Base-by-base conservation (phyloP, 2,329 filamentous ascomycete genomes). In the Grosmannia huntii region DNA sequence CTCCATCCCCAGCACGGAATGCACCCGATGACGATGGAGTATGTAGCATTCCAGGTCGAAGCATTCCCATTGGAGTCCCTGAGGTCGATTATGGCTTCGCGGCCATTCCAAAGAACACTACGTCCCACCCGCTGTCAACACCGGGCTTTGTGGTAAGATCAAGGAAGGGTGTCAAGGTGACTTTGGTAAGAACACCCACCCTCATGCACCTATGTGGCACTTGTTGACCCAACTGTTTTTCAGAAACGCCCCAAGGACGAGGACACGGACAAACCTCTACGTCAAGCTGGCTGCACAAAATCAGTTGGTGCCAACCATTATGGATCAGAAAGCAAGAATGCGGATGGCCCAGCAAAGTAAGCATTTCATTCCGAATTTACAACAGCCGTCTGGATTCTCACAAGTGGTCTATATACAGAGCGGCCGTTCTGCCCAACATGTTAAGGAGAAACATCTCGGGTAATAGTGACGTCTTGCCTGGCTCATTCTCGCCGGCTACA, bases 401-500 rank as follows among this genome's bases (percentile, higher is more conserved):
- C 59, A 53, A 44, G 6, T 28, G 3, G n/a, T 33, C n/a, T 16
- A 23, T n/a, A 44, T 19, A 11, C 57, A 76, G 70, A 60, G 70
- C 66, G 54, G 76, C 70, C 62, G 70, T 79, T 48, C 73, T 75
- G 72, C 73, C 76, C 60, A 74, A 67, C 23, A 73, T 81, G 70
- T 65, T 78, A 62, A 78, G 75, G 66, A 76, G 75, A 61, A 75
- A 75, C 31, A 73, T 76, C 49, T 69, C 77, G 7, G 49, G 59
- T 6, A 78, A 73, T 58, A 65, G 58, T 33, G 65, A 67, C 23
- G 66, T 60, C 7, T 57, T 67, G 31, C 66, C 66, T 41, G 72
- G 77, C 49, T 69, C 77, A 14, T 70, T 81, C 52, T 77, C 77
- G 2, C 76, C 78, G 1, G 76, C 73, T 49, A 81, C 76, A 10